These are phyloP conservation scores for Notholithocarpus densiflorus DNA, from an alignment of 306 rosid genomes.

Conservation along the genomic window DNA sequence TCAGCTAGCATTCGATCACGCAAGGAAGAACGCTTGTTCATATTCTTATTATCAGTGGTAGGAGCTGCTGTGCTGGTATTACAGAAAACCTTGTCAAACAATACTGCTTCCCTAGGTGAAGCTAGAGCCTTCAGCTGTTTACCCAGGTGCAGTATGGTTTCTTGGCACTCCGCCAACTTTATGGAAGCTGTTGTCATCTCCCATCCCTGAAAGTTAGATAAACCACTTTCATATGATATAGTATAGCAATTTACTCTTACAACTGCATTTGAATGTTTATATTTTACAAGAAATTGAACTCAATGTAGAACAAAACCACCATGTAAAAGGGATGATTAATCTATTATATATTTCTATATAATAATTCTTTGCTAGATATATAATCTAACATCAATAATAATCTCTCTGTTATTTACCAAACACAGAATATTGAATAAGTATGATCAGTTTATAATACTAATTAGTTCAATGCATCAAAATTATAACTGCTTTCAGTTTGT, in stretches of 20 bases:
- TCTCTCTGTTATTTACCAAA: neutral
- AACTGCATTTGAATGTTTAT: neutral
- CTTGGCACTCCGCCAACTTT: constrained; percentile 85
- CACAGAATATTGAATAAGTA: neutral
- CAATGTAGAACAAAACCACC: neutral
- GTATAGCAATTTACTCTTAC: neutral
- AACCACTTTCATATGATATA: neutral
- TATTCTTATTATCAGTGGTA: constrained; percentile 35
- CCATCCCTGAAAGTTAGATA: constrained; percentile 55
- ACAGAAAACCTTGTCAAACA: constrained; percentile 40
- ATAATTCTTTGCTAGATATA: neutral
- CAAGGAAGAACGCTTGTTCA: constrained; percentile 50
- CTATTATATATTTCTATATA: neutral
- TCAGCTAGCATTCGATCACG: constrained; percentile 63
- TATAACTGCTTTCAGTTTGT: neutral
- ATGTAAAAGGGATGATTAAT: neutral
- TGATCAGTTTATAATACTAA: neutral
- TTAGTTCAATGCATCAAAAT: neutral
- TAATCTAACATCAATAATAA: neutral
- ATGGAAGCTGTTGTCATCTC: constrained; percentile 79
- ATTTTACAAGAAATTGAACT: neutral
- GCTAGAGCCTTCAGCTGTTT: constrained; percentile 76
- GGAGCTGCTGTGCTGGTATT: constrained; percentile 26
- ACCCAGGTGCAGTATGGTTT: constrained; percentile 64
- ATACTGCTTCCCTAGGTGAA: constrained; percentile 52